These are phyloP conservation scores for Eruca vesicaria DNA, from an alignment of 441 rosid genomes.

Conservation along the genomic window DNA sequence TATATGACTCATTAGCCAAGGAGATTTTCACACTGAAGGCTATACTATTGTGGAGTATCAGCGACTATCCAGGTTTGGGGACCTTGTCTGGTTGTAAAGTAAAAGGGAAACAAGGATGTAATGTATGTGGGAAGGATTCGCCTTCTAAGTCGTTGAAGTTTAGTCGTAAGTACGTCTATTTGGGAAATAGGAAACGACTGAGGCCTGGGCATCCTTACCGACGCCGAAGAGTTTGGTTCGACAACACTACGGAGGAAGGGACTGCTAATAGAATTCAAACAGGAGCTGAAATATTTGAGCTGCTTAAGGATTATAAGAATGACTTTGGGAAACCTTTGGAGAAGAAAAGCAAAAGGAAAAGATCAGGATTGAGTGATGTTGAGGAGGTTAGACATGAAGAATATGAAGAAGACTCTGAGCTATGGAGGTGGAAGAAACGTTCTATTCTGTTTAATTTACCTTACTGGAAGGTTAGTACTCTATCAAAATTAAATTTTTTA, in stretches of 20 bases:
- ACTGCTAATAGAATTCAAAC: neutral
- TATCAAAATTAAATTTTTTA: neutral
- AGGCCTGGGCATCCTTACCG: too few species aligned
- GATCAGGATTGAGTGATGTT: neutral
- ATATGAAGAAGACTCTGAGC: neutral
- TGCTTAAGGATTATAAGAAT: neutral
- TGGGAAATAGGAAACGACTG: too few species aligned
- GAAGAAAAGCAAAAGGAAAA: neutral
- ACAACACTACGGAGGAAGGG: too few species aligned
- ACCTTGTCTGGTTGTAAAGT: too few species aligned
- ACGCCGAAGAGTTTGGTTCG: too few species aligned
- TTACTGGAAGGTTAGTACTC: neutral
- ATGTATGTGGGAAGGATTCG: neutral
- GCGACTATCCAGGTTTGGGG: too few species aligned
- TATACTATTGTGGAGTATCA: too few species aligned
- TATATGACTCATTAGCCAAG: too few species aligned
- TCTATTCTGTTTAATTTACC: neutral
- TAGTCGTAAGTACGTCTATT: too few species aligned
- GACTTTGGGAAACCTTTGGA: neutral
- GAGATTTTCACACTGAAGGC: too few species aligned
- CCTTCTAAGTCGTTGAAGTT: neutral
- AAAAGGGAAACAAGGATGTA: too few species aligned
- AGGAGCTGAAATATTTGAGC: neutral
- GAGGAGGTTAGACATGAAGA: neutral
- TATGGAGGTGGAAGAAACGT: neutral